phyloP scores from a whole-genome alignment of 305 asterid genomes.

The Fraxinus latifolia region DNA sequence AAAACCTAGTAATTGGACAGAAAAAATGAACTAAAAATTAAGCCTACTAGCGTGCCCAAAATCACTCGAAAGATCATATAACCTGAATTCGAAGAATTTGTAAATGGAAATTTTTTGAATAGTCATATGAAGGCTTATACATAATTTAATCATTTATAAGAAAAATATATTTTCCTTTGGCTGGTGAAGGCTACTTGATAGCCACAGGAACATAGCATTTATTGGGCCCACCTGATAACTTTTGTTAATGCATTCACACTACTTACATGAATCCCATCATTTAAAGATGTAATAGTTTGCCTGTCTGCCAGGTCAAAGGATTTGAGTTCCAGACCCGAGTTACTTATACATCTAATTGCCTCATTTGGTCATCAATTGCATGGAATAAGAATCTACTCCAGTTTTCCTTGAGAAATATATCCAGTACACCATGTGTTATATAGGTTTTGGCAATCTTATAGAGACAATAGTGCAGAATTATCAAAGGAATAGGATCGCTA shows the following conservation, averaged over 20 bases:
- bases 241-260: not conserved
- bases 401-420: not conserved
- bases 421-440: not conserved
- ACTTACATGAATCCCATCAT: not conserved
- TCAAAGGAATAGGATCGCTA: not conserved
- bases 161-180: not conserved
- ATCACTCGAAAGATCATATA: not conserved
- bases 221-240: not conserved
- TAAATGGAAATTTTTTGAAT: not conserved
- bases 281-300: not conserved
- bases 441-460: not conserved
- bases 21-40: not conserved
- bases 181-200: not conserved
- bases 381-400: not conserved
- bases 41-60: not conserved
- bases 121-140: not conserved
- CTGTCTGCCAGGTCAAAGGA: not conserved
- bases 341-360: not conserved
- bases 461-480: not conserved
- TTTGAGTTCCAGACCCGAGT: not conserved
- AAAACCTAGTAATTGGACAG: not conserved
- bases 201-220: not conserved
- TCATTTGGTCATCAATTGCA: not conserved
- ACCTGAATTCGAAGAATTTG: not conserved
- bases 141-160: not conserved